Conservation (phyloP, 805 yeast genomes). For the Yarrowia divulgata region DNA sequence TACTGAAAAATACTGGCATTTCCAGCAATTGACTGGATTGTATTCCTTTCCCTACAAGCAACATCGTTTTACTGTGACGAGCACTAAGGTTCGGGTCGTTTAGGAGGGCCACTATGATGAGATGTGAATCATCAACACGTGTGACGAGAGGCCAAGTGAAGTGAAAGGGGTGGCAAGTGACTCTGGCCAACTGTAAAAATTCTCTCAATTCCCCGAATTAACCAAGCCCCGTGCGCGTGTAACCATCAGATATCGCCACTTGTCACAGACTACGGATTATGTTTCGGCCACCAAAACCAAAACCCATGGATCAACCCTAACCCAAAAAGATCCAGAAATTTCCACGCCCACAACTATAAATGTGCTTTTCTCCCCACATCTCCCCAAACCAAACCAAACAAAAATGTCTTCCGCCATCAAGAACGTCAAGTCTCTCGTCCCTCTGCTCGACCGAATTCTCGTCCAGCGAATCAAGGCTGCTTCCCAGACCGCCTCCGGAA, state of each 20-base stretch:
- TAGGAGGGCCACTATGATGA: neutral
- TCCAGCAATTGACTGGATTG: too few relatives aligned
- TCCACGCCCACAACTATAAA: conserved; percentile 38
- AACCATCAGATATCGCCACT: too few relatives aligned
- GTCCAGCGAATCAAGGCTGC: conserved; percentile 94
- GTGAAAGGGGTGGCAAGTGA: too few relatives aligned
- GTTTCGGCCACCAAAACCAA: neutral
- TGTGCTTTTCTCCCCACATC: conserved; percentile 32
- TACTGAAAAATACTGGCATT: too few relatives aligned
- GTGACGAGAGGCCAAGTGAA: neutral
- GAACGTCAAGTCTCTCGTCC: conserved; percentile 85
- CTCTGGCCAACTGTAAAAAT: too few relatives aligned
- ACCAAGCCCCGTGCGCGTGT: too few relatives aligned
- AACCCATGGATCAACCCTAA: conserved; percentile 14
- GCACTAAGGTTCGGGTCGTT: conserved; percentile 1
- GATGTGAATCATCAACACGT: neutral
- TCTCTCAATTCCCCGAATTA: too few relatives aligned
- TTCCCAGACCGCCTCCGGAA: conserved; percentile 89
- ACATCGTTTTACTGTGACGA: neutral
- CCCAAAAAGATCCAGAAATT: conserved; percentile 37
- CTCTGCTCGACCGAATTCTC: conserved; percentile 93
- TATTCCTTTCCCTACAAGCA: neutral
- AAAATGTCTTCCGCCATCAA: conserved; percentile 58
- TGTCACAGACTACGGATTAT: neutral
- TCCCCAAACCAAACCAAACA: neutral